Conservation (phyloP, 2,329 filamentous ascomycete species). For the Aspergillus tamarii region DNA sequence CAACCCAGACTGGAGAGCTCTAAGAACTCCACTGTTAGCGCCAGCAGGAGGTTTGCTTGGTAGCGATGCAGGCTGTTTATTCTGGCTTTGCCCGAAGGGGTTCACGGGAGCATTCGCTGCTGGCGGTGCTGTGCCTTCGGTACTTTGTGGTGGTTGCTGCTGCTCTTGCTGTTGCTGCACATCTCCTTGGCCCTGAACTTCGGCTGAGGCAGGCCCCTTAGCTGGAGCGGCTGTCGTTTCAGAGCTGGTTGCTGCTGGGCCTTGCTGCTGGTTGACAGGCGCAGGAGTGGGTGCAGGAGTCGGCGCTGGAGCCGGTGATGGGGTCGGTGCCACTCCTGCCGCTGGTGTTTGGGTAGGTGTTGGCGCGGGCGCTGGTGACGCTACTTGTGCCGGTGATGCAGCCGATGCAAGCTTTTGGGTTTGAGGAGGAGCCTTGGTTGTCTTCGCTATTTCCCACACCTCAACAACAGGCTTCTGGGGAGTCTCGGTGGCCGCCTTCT, state of each 20-base stretch:
- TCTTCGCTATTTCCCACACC: conserved; percentile 82
- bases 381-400: conserved; percentile 22
- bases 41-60: conserved; percentile 40
- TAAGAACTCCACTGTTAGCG: conserved; percentile 45
- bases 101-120: conserved; percentile 22
- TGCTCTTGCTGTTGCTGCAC: conserved; percentile 23
- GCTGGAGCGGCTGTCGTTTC: neutral
- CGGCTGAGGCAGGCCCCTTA: conserved; percentile 13
- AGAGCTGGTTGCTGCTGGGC: conserved; percentile 19
- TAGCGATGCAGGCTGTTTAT: conserved; percentile 30
- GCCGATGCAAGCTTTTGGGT: conserved; percentile 34
- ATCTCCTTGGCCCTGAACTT: conserved; percentile 17
- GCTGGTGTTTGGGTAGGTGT: conserved; percentile 20
- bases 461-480: conserved; percentile 81
- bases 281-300: conserved; percentile 17
- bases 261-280: conserved; percentile 10
- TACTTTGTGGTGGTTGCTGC: conserved; percentile 24
- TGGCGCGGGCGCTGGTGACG: conserved; percentile 26
- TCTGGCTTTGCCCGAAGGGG: conserved; percentile 33
- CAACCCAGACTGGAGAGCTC: conserved; percentile 49
- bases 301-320: conserved; percentile 11
- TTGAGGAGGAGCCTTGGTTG: conserved; percentile 57
- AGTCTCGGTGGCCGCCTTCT: conserved; percentile 81
- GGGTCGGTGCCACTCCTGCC: conserved; percentile 12
- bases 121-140: conserved; percentile 18